A percentile compares a stretch with the other conserved stretches of the same genome.
Evolutionary conservation across 1,139 yeast species (phyloP).

Genomic region (Yamadazyma spencermartinsiae): DNA sequence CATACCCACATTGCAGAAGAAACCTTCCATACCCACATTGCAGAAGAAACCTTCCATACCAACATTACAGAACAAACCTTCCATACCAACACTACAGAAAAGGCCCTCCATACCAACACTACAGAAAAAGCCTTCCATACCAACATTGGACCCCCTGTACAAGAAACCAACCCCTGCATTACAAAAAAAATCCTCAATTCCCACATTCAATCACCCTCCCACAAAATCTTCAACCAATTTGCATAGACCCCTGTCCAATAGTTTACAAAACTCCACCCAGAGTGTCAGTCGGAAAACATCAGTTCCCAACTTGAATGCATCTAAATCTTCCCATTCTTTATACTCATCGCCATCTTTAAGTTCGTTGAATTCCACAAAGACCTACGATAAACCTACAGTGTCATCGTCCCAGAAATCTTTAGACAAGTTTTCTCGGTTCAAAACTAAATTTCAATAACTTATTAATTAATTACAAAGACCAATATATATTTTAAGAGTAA

Average conservation of each 20-base stretch:
- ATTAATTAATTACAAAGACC: background rate
- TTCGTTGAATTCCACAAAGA: conserved; percentile 10
- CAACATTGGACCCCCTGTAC: conserved; percentile 5
- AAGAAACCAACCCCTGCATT: conserved; percentile 12
- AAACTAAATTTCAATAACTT: conserved; percentile 25
- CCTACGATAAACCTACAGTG: conserved; percentile 45
- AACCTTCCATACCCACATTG: conserved; percentile 12
- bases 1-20: conserved; percentile 15
- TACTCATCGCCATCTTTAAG: background rate
- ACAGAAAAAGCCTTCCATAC: conserved; percentile 9
- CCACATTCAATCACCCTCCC: conserved; percentile 4
- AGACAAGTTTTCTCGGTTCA: conserved; percentile 31
- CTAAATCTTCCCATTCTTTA: background rate
- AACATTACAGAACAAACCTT: conserved; percentile 12
- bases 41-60: conserved; percentile 11
- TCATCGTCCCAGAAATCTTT: conserved; percentile 47
- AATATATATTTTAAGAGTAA: conserved; percentile 19
- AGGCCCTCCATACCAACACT: conserved; percentile 14
- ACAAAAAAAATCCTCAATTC: conserved; percentile 8
- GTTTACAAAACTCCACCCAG: no score
- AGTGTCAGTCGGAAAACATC: background rate
- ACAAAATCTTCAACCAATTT: background rate
- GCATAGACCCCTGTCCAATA: background rate
- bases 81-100: conserved; percentile 18
- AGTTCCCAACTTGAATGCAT: background rate